Percentiles rank a stretch among this genome's conserved stretches.
Conservation (phyloP, 2,329 filamentous ascomycete species). For the Pseudogymnoascus sp. region DNA sequence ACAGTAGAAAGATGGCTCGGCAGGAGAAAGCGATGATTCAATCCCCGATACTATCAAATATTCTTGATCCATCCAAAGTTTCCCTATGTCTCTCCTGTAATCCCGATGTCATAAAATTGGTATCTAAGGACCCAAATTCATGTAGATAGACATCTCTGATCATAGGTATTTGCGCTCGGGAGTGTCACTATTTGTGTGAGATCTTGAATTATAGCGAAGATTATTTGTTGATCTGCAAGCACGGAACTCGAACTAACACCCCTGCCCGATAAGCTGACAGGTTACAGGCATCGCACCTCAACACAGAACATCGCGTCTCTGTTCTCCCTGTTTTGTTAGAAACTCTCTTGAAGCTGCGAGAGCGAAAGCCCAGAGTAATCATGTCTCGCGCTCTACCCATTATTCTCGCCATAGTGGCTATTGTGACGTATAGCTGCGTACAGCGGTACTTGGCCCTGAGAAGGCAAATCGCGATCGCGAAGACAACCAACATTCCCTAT, state of each 20-base stretch:
- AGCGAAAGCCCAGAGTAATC: not conserved
- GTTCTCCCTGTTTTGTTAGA: not conserved
- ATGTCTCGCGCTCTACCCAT: not conserved
- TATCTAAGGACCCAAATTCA: not conserved
- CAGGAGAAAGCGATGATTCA: not conserved
- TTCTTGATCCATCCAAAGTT: not conserved
- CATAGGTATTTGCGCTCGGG: not conserved
- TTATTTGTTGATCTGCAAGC: not conserved
- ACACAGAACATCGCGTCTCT: not conserved
- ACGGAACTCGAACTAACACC: not conserved
- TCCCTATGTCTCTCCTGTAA: not conserved
- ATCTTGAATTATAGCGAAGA: not conserved
- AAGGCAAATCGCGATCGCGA: constrained; percentile 5
- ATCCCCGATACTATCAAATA: not conserved
- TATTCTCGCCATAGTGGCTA: not conserved
- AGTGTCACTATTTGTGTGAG: not conserved
- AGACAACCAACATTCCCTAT: constrained; percentile 1
- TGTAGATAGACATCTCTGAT: not conserved
- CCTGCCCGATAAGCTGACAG: not conserved
- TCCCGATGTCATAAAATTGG: not conserved
- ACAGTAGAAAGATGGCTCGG: not conserved
- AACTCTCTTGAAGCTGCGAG: not conserved
- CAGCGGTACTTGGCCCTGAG: not conserved
- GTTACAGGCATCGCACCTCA: not conserved
- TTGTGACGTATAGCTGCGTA: not conserved